These are phyloP conservation scores for Pyricularia pennisetigena DNA, from an alignment of 2,329 filamentous ascomycete genomes.

Conservation along the genomic window DNA sequence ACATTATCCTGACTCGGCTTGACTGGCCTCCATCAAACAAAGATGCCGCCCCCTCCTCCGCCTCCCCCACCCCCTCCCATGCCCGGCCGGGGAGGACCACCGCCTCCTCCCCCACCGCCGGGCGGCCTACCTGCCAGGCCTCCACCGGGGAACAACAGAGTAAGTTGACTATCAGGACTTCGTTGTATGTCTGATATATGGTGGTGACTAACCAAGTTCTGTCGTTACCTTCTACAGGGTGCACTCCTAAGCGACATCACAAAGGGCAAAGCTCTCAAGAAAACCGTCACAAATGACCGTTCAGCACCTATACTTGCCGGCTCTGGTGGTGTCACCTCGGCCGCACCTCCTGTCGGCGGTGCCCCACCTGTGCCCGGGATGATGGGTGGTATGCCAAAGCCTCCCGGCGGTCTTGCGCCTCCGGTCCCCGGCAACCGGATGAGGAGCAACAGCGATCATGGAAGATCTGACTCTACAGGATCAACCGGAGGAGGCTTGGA, in stretches of 20 bases:
- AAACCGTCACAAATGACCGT: constrained; percentile 83
- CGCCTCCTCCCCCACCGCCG: constrained; percentile 57
- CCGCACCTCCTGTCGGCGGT: constrained; percentile 16
- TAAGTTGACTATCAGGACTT: constrained; percentile 31
- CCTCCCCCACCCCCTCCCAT: constrained; percentile 61
- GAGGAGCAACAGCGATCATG: constrained; percentile 76
- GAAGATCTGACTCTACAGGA: constrained; percentile 25
- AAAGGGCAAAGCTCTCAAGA: constrained; percentile 73
- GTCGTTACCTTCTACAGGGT: constrained; percentile 42
- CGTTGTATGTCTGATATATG: neutral
- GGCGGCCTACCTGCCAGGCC: constrained; percentile 42
- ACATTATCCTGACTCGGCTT: neutral
- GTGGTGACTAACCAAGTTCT: neutral
- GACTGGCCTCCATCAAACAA: neutral
- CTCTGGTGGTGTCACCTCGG: neutral
- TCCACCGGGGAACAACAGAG: constrained; percentile 50
- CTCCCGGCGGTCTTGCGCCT: constrained; percentile 59
- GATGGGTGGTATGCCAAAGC: constrained; percentile 47
- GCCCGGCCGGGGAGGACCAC: constrained; percentile 43
- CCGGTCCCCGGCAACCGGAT: constrained; percentile 61
- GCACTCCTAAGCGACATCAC: constrained; percentile 81
- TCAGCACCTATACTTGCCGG: constrained; percentile 62
- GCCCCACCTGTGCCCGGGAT: constrained; percentile 55
- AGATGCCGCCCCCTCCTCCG: constrained; percentile 26
- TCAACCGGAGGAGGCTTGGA: constrained; percentile 33